Evolutionary conservation across 2,329 filamentous ascomycete species (phyloP), one percentile per base, ranked within the genome.

Genomic region (Arthrobotrys entomopaga): DNA sequence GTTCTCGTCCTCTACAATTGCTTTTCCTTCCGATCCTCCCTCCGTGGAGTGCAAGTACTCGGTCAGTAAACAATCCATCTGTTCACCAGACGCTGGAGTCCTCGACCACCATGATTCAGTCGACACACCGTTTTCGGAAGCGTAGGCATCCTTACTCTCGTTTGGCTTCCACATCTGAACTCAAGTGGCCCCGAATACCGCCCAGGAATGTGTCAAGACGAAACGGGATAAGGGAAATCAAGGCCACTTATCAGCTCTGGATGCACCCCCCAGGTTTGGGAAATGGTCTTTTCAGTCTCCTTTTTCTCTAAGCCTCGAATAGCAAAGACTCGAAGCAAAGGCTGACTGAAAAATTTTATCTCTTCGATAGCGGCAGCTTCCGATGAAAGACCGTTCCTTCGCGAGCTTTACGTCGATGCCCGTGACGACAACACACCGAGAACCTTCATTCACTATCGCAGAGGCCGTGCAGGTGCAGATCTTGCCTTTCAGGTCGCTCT

Each of bases 61-160:
- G 24, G 60, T 57, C 29, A 74, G 50, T 26, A 74, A 56, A 24
- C 56, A 67, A 34, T 67, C 70, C 8, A 74, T 67, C 22, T 70
- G 65, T 52, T 74, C 69, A 29, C 69, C 69, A 52, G 69, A 50
- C 20, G 54, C 40, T 56, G 70, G 42, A 54, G 56, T 48, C 63
- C 56, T 74, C 57, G 70, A 58, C 70, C 70, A 74, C 70, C 70
- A 74, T 74, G 70, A 74, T 64, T 74, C 70, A 74, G 50, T 46
- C 50, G 40, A 57, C 22, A 52, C 34, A 57, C 70, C 63, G 70
- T 74, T 74, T 74, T 74, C 70, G 70, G 70, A 74, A 74, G 52
- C 63, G 24, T 74, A 67, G 57, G 63, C 63, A 64, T 74, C 70
- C 70, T 67, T 74, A 74, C 48, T 74, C 63, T 74, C 70, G n/a